Percentiles rank a stretch among this genome's conserved stretches.
These are phyloP conservation scores for Acanthochlamys bracteata DNA, from an alignment of 106 monocot genomes.

Conservation along the genomic window DNA sequence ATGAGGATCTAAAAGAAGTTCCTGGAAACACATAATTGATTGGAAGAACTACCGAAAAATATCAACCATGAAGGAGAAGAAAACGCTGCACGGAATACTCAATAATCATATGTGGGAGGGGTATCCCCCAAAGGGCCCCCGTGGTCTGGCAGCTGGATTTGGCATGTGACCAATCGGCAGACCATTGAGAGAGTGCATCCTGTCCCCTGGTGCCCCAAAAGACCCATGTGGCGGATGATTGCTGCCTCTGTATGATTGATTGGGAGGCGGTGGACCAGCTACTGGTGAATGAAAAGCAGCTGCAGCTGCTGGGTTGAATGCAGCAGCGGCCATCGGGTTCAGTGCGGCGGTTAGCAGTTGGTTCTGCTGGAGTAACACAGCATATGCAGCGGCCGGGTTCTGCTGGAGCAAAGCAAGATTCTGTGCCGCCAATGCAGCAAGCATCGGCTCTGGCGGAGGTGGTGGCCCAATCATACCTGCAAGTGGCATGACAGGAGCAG, in stretches of 20 bases:
- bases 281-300: constrained; percentile 3
- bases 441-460: constrained; percentile 11
- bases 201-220: constrained; percentile 8
- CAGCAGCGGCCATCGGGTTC: constrained; percentile 6
- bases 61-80: too few relatives aligned
- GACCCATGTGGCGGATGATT: too few relatives aligned
- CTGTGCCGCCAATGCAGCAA: constrained; percentile 19
- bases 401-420: constrained; percentile 18
- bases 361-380: constrained; percentile 15
- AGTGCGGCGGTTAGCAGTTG: constrained; percentile 9
- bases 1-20: too few relatives aligned
- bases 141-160: not conserved
- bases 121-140: constrained; percentile 9
- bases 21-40: too few relatives aligned
- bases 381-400: constrained; percentile 23
- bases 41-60: too few relatives aligned
- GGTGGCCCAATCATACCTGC: too few relatives aligned
- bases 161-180: constrained; percentile 9
- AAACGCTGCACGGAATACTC: too few relatives aligned
- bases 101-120: not conserved
- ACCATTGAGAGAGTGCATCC: constrained; percentile 9
- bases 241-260: constrained; percentile 14
- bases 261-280: constrained; percentile 9
- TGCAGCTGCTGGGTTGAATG: constrained; percentile 12
- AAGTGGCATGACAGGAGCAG: too few relatives aligned